These are phyloP conservation scores for Apiosordaria backusii DNA, from an alignment of 495 filamentous ascomycete species.

Conservation along the genomic window DNA sequence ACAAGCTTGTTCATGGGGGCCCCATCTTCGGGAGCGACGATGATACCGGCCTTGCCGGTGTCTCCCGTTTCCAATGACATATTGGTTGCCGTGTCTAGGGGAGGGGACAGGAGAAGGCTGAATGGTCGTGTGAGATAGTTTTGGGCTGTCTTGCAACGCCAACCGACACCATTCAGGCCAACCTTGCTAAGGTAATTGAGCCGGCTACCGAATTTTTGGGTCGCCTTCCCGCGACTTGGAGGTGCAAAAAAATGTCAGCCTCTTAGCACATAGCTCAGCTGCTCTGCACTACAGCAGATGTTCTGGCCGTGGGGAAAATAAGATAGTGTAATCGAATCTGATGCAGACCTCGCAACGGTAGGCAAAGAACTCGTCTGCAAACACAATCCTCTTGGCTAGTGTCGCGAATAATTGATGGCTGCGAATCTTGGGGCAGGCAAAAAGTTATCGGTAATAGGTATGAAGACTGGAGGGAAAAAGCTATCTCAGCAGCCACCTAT, in stretches of 20 bases:
- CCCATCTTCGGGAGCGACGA: conserved; percentile 43
- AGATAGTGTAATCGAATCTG: background rate
- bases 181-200: background rate
- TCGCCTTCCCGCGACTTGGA: conserved; percentile 7
- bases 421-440: background rate
- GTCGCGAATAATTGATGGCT: background rate
- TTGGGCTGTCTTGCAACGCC: conserved; percentile 9
- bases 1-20: conserved; percentile 44
- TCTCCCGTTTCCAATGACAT: conserved; percentile 34
- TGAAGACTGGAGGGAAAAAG: conserved; percentile 13
- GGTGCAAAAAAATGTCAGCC: conserved; percentile 10
- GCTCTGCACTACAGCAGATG: conserved; percentile 6
- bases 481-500: conserved; percentile 17
- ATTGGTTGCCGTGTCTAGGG: conserved; percentile 11
- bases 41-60: conserved; percentile 49
- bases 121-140: conserved; percentile 2
- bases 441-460: conserved; percentile 3
- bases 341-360: background rate
- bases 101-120: background rate
- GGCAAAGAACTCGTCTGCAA: background rate
- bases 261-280: conserved; percentile 2
- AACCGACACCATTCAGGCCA: conserved; percentile 8
- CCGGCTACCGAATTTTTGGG: conserved; percentile 11
- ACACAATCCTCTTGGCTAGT: background rate
- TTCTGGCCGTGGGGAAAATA: background rate